Conservation (phyloP, 495 filamentous ascomycete genomes). For the Xylaria grammica region DNA sequence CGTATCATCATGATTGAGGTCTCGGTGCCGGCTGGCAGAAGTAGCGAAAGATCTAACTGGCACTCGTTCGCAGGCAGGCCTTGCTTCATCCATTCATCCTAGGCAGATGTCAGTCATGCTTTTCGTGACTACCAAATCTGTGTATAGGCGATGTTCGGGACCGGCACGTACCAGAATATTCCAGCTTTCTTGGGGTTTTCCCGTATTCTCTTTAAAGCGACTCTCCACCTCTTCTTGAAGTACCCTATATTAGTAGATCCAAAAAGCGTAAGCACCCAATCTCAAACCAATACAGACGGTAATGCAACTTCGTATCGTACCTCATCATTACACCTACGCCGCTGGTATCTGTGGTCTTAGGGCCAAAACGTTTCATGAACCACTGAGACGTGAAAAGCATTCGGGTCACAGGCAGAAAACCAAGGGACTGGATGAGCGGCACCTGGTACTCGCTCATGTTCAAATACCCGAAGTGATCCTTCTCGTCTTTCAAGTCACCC, state of each 20-base stretch:
- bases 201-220: not conserved
- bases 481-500: constrained; percentile 3
- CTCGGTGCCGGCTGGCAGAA: constrained; percentile 63
- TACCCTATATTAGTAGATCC: not conserved
- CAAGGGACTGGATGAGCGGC: not conserved
- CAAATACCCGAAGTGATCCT: constrained; percentile 10
- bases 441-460: not conserved
- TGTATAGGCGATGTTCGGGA: too few relatives aligned
- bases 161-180: constrained; percentile 8
- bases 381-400: not conserved
- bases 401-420: not conserved
- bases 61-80: constrained; percentile 36
- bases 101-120: not conserved
- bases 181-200: not conserved
- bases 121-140: not conserved
- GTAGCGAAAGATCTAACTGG: constrained; percentile 37
- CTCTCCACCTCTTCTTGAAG: not conserved
- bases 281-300: not conserved
- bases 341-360: constrained; percentile 8
- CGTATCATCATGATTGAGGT: constrained; percentile 64
- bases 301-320: not conserved
- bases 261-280: not conserved
- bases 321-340: constrained; percentile 3
- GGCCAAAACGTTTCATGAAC: constrained; percentile 11
- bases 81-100: constrained; percentile 41